A percentile compares a stretch with the other conserved stretches of the same genome.
phyloP scores from a whole-genome alignment of 371 early-diverging fungal genomes.

The Coemansia sp. region DNA sequence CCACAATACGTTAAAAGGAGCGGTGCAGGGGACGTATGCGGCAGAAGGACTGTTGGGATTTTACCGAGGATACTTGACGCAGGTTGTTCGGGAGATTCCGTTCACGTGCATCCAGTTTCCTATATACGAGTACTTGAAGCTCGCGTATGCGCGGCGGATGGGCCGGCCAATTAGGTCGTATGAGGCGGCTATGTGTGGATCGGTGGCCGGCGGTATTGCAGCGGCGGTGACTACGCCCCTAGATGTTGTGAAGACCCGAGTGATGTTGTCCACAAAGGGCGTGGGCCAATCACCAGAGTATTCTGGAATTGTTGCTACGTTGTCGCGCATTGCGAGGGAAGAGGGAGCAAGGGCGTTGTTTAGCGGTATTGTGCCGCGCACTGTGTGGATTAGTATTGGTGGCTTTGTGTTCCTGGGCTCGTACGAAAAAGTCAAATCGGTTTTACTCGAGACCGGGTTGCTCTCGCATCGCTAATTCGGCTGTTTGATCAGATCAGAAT shows the following conservation, averaged over 20 bases:
- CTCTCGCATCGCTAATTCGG: conserved; percentile 11
- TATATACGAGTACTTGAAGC: conserved; percentile 87
- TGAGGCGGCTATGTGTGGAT: conserved; percentile 87
- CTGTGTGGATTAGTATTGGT: conserved; percentile 93
- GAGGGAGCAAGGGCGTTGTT: conserved; percentile 81
- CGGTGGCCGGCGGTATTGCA: conserved; percentile 87
- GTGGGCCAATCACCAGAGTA: conserved; percentile 54
- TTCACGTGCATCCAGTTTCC: conserved; percentile 97
- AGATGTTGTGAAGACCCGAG: conserved; percentile 89
- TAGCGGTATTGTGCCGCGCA: conserved; percentile 88
- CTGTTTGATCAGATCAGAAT: no score
- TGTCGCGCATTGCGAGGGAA: conserved; percentile 72
- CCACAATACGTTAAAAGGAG: conserved; percentile 62
- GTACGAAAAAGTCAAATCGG: conserved; percentile 80
- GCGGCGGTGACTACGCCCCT: conserved; percentile 90
- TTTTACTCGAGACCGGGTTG: conserved; percentile 25
- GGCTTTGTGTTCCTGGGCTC: conserved; percentile 94
- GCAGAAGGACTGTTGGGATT: conserved; percentile 83
- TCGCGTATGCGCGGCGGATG: conserved; percentile 53
- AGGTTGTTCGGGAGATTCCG: conserved; percentile 91
- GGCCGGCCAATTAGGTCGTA: conserved; percentile 64
- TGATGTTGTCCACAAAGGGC: conserved; percentile 77
- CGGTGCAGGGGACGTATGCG: conserved; percentile 61
- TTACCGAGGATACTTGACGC: conserved; percentile 89
- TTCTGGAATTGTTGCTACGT: conserved; percentile 69